Evolutionary conservation across 2,329 filamentous ascomycete genomes (phyloP), one percentile per base, ranked within the genome.

Genomic region (Colletotrichum filicis): DNA sequence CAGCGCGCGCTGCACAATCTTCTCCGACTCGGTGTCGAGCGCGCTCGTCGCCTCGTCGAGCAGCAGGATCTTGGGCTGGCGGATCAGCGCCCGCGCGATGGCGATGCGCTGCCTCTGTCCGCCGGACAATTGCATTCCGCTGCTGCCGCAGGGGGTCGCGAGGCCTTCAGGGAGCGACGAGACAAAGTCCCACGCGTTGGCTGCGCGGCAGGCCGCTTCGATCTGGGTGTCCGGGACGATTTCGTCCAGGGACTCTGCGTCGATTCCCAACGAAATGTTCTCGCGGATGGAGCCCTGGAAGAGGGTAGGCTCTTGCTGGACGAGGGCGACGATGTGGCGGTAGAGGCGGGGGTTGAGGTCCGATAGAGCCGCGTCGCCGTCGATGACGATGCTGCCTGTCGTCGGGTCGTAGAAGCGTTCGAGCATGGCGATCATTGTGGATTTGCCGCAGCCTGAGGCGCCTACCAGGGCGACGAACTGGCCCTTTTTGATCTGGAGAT

Each of bases 21-120:
- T 88, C 79, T 94, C 92, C 0, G 88, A 91, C 76, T 92, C 88
- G 0, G 90, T 91, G 75, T 94, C 92, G 0, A 94, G 84, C 0
- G 85, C 85, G 24, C 82, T 85, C 0, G 93, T 95, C 1, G 93
- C 93, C 81, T 95, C 93, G 76, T 95, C 93, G 0, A 95, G 84
- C 6, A 95, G 88, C 3, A 95, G 82, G 2, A 95, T 89, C 0
- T 85, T 83, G 0, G 93, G 93, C 63, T 90, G 84, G 58, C 92
- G 90, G 66, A 95, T 86, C 32, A 95, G 91, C 12, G 91, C 91
- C 8, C 93, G 86, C 0, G 93, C 93, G 74, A 95, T 95, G 9
- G 92, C 92, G 42, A 94, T 88, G 26, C 92, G 89, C 79, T 95
- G 93, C 8, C 92, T 85, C 79, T 95, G 92, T 1, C 93, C 93